Base-by-base conservation (phyloP, 805 yeast genomes). In the Ogataea kodamae region DNA sequence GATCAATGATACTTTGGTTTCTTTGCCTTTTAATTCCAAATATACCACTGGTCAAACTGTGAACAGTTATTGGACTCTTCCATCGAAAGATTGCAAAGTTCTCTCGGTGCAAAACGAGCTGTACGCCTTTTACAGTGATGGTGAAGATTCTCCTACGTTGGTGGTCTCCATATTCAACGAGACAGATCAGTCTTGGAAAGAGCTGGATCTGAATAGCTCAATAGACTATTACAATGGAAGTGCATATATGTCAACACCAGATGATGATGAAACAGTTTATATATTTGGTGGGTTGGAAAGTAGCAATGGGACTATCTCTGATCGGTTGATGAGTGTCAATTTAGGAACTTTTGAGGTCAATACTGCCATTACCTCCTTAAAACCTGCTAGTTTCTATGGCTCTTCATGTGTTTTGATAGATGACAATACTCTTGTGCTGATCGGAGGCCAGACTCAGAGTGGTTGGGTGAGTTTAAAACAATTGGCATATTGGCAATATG, bases 401-500 rank as follows among this genome's bases (percentile, higher is more conserved):
- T 74, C 80, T 0, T 54, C 74, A 0, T 63, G 57, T 20, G 15
- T 66, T 11, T 54, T 67, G 39, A 65, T 76, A 1, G 54, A 64
- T 18, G 67, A 74, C 7, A 67, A 61, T 33, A 61, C 72, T 3
- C 73, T 67, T 42, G 54, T 78, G 21, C 53, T 84, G 3, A 61
- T 84, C 25, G 94, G 92, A 0, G 94, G 95, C 3, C 65, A 64
- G 33, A 70, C 84, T 3, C 46, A 54, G 5, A 48, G 59, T 3
- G 87, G 87, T 1, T 82, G 89, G 87, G 72, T 82, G 21, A 72
- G 74, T 42, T 73, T 83, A 78, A 69, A 70, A 46, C 92, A 83
- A 55, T 59, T 81, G 12, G 90, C 92, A 0, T 56, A 80, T 2
- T 82, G 88, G 84, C 78, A 77, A 46, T 76, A 74, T 40, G 64